These are phyloP conservation scores for Lunularia cruciata DNA, from an alignment of 225 moss, liverwort and hornwort genomes.

Conservation along the genomic window DNA sequence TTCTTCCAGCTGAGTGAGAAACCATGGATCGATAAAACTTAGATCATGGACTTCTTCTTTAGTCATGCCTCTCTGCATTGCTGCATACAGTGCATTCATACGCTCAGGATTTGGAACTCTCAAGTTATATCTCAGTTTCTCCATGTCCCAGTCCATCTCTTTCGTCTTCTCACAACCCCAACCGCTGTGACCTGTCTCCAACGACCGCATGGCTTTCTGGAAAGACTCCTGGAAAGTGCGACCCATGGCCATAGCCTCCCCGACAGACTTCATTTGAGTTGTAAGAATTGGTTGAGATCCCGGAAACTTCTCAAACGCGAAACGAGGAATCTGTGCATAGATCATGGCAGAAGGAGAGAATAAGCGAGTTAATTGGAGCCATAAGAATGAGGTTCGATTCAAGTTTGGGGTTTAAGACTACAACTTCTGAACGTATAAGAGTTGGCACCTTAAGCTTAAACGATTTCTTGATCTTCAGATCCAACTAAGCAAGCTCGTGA, in stretches of 20 bases:
- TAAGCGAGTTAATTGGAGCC: no score
- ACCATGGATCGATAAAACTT: conserved; percentile 97
- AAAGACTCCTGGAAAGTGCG: conserved; percentile 94
- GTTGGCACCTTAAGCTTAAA: no score
- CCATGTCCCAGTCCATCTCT: conserved; percentile 88
- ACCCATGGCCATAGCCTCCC: conserved; percentile 97
- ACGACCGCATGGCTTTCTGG: conserved; percentile 90
- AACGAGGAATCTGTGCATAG: conserved; percentile 77
- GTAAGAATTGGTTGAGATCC: conserved; percentile 83
- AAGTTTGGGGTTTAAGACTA: no score
- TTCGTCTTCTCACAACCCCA: conserved; percentile 96
- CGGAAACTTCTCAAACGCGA: conserved; percentile 98
- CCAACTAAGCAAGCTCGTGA: no score
- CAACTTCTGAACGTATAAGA: no score
- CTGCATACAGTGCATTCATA: conserved; percentile 84
- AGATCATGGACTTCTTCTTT: conserved; percentile 75
- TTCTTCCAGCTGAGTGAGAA: conserved; percentile 82
- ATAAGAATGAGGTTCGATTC: no score
- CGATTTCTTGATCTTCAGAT: no score
- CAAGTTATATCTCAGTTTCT: conserved; percentile 78
- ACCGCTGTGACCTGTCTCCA: conserved; percentile 93
- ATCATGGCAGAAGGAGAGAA: neutral
- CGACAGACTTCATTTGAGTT: conserved; percentile 99
- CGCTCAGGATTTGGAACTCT: conserved; percentile 90
- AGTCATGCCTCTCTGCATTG: conserved; percentile 89